A percentile compares a stretch with the other conserved stretches of the same genome.
phyloP scores from a whole-genome alignment of 306 rosid species.

The Erythrophleum fordii region DNA sequence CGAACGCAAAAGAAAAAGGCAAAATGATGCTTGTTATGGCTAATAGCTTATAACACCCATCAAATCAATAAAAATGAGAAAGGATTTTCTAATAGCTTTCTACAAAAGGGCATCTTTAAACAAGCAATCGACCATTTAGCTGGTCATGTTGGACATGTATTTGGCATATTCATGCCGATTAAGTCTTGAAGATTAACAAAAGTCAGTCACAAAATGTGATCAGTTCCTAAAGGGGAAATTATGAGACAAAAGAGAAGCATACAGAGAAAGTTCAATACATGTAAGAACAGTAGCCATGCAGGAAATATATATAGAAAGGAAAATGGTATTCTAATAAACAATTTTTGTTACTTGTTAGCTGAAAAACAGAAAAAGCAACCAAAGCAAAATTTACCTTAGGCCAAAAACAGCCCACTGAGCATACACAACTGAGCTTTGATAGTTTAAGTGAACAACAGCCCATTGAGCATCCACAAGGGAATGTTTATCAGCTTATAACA shows the following conservation, averaged over 20 bases:
- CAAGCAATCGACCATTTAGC: neutral
- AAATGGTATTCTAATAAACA: neutral
- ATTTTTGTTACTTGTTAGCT: neutral
- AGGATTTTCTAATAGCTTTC: neutral
- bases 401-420: constrained; percentile 10
- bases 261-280: neutral
- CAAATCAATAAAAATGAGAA: neutral
- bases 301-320: neutral
- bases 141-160: neutral
- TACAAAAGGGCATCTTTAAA: neutral
- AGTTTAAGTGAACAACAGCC: constrained; percentile 24
- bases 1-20: neutral
- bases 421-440: constrained; percentile 13
- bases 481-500: neutral
- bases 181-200: neutral
- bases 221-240: neutral
- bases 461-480: constrained; percentile 5
- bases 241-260: neutral
- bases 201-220: neutral
- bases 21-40: neutral
- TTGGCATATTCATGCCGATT: neutral
- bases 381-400: neutral
- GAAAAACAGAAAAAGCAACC: neutral
- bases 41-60: neutral
- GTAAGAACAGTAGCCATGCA: neutral